phyloP scores from a whole-genome alignment of 2,329 filamentous ascomycete species.

The Pseudocercospora fuligena region DNA sequence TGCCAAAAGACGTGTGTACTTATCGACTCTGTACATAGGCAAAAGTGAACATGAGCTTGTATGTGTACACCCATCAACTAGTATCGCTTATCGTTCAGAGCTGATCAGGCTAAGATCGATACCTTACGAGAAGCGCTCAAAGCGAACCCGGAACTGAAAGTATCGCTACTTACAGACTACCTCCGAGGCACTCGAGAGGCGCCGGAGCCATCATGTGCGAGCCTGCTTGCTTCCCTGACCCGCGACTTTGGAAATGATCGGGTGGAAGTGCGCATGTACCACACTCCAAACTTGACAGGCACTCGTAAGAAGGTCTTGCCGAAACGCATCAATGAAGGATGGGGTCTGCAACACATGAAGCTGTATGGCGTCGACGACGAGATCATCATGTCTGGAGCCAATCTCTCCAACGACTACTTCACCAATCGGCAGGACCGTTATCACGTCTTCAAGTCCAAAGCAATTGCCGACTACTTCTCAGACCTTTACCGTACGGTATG shows the following conservation, averaged over 20 bases:
- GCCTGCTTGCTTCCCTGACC: slow-evolving; percentile 81
- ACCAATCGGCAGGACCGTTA: slow-evolving; percentile 95
- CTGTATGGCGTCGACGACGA: slow-evolving; percentile 95
- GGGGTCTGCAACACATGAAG: slow-evolving; percentile 99
- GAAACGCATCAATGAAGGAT: slow-evolving; percentile 92
- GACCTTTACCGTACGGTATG: slow-evolving; percentile 77
- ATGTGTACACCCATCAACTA: slow-evolving; percentile 33
- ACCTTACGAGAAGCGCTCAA: slow-evolving; percentile 76
- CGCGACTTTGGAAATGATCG: slow-evolving; percentile 80
- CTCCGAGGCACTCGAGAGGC: slow-evolving; percentile 90
- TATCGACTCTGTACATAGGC: slow-evolving; percentile 97
- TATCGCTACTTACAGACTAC: slow-evolving; percentile 91
- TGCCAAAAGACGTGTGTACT: slow-evolving; percentile 79
- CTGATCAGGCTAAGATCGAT: slow-evolving; percentile 61
- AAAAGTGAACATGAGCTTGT: slow-evolving; percentile 88
- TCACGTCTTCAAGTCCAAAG: slow-evolving; percentile 80
- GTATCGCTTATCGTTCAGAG: background rate
- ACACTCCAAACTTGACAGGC: slow-evolving; percentile 93
- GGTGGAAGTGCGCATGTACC: slow-evolving; percentile 95
- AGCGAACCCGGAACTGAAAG: slow-evolving; percentile 73
- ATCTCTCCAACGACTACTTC: slow-evolving; percentile 92
- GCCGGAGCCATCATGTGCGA: slow-evolving; percentile 83
- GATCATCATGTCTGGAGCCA: slow-evolving; percentile 93
- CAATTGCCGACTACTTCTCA: slow-evolving; percentile 82
- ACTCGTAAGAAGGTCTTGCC: slow-evolving; percentile 82